Base-by-base conservation (phyloP, 805 yeast genomes). In the Sugiyamaella boreocaroliniensis region DNA sequence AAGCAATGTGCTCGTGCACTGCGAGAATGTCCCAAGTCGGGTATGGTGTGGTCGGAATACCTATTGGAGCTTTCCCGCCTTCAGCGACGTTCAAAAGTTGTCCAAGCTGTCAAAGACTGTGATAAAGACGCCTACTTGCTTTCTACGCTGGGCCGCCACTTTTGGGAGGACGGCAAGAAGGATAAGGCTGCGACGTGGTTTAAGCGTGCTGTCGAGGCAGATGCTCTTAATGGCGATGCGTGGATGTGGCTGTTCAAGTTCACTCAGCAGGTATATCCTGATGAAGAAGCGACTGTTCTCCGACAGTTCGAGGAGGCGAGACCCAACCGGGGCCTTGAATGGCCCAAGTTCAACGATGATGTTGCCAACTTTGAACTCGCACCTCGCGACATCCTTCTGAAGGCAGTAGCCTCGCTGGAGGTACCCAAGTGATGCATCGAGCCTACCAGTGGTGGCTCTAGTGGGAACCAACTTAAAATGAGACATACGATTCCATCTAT, bases 41-140 rank as follows among this genome's bases (percentile, higher is more conserved):
- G 90, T 0, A 32, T 64, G 3, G 61, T 92, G 6, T 89, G 96
- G 96, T 65, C 77, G 1, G 82, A 80, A 56, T 74, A 80, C 49
- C 72, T 92, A 12, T 64, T 60, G 49, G 57, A 70, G 18, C 65
- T 56, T 64, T 76, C 51, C 66, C 74, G 49, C 74, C 75, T 66
- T 64, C 78, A 67, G 69, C 84, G 47, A 70, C 79, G 60, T 71
- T 79, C 61, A 76, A 81, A 65, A 78, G 79, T 85, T 49, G 74
- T 82, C 22, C 86, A 83, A 60, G 96, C 97, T 0, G 71, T 92
- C 56, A 79, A 76, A 52, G 74, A 74, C 10, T 86, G 95, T 0
- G 70, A 76, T 43, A 85, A 85, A 56, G 74, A 82, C 48, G 74
- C 83, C 0, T 54, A 73, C 15, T 77, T 92, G 1, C 69, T 90